Evolutionary conservation across 495 filamentous ascomycete genomes (phyloP).

Genomic region (Aspergillus wentii): DNA sequence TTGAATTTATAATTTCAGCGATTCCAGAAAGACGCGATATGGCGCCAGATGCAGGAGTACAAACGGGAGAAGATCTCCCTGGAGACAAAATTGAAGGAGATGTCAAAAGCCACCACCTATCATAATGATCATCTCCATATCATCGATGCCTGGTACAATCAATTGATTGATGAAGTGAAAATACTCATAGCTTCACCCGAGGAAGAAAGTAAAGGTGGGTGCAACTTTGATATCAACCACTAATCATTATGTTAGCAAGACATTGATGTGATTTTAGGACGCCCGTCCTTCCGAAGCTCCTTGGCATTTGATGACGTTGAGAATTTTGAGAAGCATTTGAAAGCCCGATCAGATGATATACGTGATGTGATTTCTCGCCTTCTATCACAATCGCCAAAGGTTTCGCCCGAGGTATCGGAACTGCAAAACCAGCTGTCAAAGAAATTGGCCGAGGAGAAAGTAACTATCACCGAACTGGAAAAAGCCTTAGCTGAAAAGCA

Average conservation of each 20-base stretch:
- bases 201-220: constrained; percentile 53
- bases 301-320: constrained; percentile 33
- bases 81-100: constrained; percentile 69
- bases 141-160: constrained; percentile 86
- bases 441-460: constrained; percentile 77
- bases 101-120: constrained; percentile 66
- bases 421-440: constrained; percentile 69
- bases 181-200: constrained; percentile 54
- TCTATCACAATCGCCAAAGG: constrained; percentile 39
- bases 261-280: constrained; percentile 17
- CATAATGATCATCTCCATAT: constrained; percentile 90
- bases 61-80: constrained; percentile 80
- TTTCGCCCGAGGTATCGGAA: constrained; percentile 59
- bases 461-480: constrained; percentile 69
- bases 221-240: background rate
- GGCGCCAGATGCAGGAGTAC: constrained; percentile 95
- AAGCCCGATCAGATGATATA: constrained; percentile 55
- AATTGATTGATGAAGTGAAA: constrained; percentile 86
- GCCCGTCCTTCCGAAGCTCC: constrained; percentile 25
- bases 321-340: constrained; percentile 74
- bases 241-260: background rate
- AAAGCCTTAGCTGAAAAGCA: constrained; percentile 74
- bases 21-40: constrained; percentile 96
- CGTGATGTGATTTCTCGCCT: constrained; percentile 54
- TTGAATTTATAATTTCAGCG: constrained; percentile 48